These are phyloP conservation scores for Pilaira anomala DNA, from an alignment of 192 early-diverging fungal genomes.

Conservation along the genomic window DNA sequence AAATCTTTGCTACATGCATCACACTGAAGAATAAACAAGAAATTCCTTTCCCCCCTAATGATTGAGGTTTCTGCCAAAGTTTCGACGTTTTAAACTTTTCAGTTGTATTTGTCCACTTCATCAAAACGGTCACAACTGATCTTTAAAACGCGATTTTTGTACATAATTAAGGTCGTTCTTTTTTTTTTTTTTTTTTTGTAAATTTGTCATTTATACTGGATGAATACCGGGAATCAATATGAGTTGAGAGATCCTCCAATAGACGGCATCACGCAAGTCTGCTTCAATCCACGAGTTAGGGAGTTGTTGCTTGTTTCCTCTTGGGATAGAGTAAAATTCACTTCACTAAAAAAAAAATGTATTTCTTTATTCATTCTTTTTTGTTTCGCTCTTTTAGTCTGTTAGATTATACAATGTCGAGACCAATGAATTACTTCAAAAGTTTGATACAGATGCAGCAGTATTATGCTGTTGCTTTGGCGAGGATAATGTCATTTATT, in stretches of 20 bases:
- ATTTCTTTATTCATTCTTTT: not conserved
- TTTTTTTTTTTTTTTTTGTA: not conserved
- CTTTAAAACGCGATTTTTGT: no score
- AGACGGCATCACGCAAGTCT: conserved; percentile 80
- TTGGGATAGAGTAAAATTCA: conserved; percentile 91
- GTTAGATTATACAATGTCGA: conserved; percentile 82
- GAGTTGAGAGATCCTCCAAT: conserved; percentile 78
- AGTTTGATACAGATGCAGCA: conserved; percentile 64
- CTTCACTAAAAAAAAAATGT: not conserved
- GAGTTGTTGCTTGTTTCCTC: conserved; percentile 72
- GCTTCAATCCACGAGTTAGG: conserved; percentile 67
- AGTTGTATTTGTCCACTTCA: no score
- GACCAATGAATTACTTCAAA: conserved; percentile 50
- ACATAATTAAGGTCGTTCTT: no score
- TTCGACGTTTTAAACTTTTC: no score
- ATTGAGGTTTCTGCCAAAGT: no score
- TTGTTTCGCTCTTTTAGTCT: conserved; percentile 40
- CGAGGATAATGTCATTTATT: conserved; percentile 54
- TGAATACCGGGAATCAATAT: conserved; percentile 36
- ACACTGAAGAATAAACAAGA: no score
- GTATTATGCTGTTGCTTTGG: conserved; percentile 78
- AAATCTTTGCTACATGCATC: no score
- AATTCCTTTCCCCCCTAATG: no score
- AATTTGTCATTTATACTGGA: not conserved
- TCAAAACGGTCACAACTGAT: no score